phyloP scores from a whole-genome alignment of 1,284 basidiomycete species.

The Meira nashicola region DNA sequence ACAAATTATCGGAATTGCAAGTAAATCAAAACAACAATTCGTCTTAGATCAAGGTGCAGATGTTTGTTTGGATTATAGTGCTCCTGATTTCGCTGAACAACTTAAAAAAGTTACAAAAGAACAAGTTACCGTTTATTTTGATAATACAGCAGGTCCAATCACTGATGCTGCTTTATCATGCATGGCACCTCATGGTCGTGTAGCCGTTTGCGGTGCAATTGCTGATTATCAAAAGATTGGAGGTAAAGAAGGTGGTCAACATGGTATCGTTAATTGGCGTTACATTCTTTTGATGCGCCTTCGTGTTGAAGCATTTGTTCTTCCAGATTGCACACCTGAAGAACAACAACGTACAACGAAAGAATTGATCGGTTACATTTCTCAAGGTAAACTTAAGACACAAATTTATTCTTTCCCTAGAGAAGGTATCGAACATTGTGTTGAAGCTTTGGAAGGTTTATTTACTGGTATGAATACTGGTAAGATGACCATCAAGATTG shows the following conservation, averaged over 20 bases:
- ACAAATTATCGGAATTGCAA: constrained; percentile 10
- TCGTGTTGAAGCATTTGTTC: constrained; percentile 6
- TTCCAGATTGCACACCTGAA: neutral
- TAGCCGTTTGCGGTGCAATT: constrained; percentile 16
- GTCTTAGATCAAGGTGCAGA: constrained; percentile 14
- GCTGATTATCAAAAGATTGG: constrained; percentile 11
- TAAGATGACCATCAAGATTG: constrained; percentile 15
- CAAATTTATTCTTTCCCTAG: constrained; percentile 12
- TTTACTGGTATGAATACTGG: constrained; percentile 11
- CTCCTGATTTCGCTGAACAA: neutral
- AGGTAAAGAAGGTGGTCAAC: neutral
- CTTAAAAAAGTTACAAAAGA: constrained; percentile 13
- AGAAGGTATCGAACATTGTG: constrained; percentile 11
- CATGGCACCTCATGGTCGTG: constrained; percentile 14
- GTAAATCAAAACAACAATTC: constrained; percentile 6
- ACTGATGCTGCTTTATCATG: constrained; percentile 14
- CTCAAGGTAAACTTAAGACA: constrained; percentile 10
- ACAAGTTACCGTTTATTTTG: constrained; percentile 16
- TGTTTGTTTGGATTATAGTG: constrained; percentile 13
- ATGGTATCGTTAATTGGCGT: constrained; percentile 13
- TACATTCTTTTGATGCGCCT: neutral
- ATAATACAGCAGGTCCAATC: constrained; percentile 15
- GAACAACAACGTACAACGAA: neutral
- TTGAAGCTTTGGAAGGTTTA: constrained; percentile 10
- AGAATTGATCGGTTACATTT: constrained; percentile 1